Percentiles rank a stretch among this genome's conserved stretches.
These are phyloP conservation scores for Halophytophthora polymorphica DNA, from an alignment of 352 stramenopile genomes.

Conservation along the genomic window DNA sequence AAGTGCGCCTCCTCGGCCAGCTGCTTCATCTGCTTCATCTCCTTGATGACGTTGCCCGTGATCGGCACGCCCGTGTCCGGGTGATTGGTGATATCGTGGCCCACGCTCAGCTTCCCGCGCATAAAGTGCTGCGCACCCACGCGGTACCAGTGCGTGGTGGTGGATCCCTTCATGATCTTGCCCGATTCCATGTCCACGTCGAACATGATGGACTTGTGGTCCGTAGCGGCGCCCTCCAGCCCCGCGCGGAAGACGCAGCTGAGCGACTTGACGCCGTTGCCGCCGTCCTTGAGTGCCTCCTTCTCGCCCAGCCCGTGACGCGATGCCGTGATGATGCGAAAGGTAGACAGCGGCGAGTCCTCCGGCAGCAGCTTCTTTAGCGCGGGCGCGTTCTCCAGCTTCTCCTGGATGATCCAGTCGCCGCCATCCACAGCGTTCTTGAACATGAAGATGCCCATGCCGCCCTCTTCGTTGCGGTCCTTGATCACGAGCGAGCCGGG, in stretches of 20 bases:
- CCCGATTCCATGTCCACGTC: constrained; percentile 95
- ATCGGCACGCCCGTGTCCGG: constrained; percentile 86
- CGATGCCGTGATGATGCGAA: constrained; percentile 97
- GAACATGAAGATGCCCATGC: constrained; percentile 97
- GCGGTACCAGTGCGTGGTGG: constrained; percentile 96
- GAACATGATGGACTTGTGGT: constrained; percentile 98
- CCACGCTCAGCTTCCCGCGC: constrained; percentile 71
- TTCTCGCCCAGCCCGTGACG: constrained; percentile 53
- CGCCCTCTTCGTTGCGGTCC: constrained; percentile 97
- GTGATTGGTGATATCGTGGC: constrained; percentile 88
- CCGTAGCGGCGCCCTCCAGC: constrained; percentile 80
- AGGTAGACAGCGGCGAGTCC: constrained; percentile 95
- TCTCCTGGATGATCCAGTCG: constrained; percentile 97
- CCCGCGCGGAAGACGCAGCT: constrained; percentile 80
- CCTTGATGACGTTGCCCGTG: constrained; percentile 86
- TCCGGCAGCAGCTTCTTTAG: constrained; percentile 90
- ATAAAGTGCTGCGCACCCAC: constrained; percentile 78
- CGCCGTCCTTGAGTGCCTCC: constrained; percentile 42
- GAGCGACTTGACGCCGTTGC: constrained; percentile 70
- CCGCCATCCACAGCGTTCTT: constrained; percentile 94
- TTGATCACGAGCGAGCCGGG: constrained; percentile 94
- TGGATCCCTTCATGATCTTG: constrained; percentile 92
- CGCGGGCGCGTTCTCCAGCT: constrained; percentile 92
- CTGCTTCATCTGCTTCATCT: constrained; percentile 84
- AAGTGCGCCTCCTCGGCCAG: constrained; percentile 85